Base-by-base conservation (phyloP, 2,329 filamentous ascomycete species). In the Pezicula rhizophila region DNA sequence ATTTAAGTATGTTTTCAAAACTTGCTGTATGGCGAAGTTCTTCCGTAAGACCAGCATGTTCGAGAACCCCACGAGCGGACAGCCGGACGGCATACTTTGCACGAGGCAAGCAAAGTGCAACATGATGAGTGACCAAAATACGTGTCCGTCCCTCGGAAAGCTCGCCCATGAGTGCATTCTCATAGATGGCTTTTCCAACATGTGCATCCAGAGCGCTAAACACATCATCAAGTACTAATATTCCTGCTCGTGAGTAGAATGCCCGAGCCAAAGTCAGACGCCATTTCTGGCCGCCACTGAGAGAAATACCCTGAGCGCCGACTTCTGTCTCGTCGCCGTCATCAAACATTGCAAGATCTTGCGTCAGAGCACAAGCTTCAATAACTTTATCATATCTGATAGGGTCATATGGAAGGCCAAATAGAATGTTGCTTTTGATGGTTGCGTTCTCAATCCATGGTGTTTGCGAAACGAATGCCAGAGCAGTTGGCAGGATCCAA, bases 371-470 rank as follows among this genome's bases (percentile, higher is more conserved):
- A 53, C 87, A 91, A 2, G 83, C 84, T 20, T 79, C 73, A 4
- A 90, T 64, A 0, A 88, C 87, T 57, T 82, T 78, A 2, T 72
- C 68, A 61, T 91, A 92, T 42, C 88, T 77, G 12, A 74, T 70
- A 48, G 80, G 70, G 47, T 89, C 77, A 31, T 76, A 77, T 0
- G 86, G 86, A 2, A 90, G 70, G 0, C 86, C 86, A 53, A 91
- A 91, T 0, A 88, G 66, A 45, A 92, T 85, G 56, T 92, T 93
- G 42, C 89, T 81, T 49, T 77, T 80, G 52, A 93, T 81, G 5
- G 81, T 85, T 1, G 83, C 84, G 57, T 90, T 91, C 61, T 91
- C 86, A 42, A 92, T 86, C 87, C 87, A 93, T 1, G 87, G 87
- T 7, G 84, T 87, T 61, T 91, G 87, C 1, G 84, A 78, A 31